These are phyloP conservation scores for Mucor saturninus DNA, from an alignment of 371 early-diverging fungal species.

Conservation along the genomic window DNA sequence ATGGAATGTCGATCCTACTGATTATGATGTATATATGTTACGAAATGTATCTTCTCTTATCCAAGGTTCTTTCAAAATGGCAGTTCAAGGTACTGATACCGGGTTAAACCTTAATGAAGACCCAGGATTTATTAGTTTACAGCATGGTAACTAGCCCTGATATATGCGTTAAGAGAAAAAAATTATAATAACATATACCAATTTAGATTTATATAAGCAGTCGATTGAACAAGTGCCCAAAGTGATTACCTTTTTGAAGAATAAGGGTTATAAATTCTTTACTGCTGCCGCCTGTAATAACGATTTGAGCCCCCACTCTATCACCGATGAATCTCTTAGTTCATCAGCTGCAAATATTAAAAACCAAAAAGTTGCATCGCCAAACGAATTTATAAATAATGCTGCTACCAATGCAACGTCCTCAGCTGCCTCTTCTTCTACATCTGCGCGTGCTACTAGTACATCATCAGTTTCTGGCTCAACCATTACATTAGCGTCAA, in stretches of 20 bases:
- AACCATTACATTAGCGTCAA: neutral
- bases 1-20: constrained; percentile 60
- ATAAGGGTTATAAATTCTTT: constrained; percentile 31
- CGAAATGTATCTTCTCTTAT: constrained; percentile 25
- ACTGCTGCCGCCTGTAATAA: constrained; percentile 49
- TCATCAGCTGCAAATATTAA: neutral
- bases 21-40: constrained; percentile 37
- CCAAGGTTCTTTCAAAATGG: constrained; percentile 26
- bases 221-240: constrained; percentile 51
- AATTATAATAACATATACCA: neutral
- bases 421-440: neutral
- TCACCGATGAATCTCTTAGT: neutral
- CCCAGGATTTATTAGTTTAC: constrained; percentile 44
- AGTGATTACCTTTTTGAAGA: constrained; percentile 32
- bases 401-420: neutral
- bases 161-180: neutral
- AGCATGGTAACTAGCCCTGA: constrained; percentile 34
- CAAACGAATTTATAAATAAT: neutral
- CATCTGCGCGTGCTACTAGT: neutral
- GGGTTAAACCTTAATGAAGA: constrained; percentile 38
- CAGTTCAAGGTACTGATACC: constrained; percentile 22
- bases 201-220: constrained; percentile 17
- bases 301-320: constrained; percentile 38
- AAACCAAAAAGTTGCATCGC: neutral
- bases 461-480: neutral